Percentiles rank a stretch among this genome's conserved stretches.
phyloP scores from a whole-genome alignment of 2,329 filamentous ascomycete species.

The Paramyrothecium roridum region DNA sequence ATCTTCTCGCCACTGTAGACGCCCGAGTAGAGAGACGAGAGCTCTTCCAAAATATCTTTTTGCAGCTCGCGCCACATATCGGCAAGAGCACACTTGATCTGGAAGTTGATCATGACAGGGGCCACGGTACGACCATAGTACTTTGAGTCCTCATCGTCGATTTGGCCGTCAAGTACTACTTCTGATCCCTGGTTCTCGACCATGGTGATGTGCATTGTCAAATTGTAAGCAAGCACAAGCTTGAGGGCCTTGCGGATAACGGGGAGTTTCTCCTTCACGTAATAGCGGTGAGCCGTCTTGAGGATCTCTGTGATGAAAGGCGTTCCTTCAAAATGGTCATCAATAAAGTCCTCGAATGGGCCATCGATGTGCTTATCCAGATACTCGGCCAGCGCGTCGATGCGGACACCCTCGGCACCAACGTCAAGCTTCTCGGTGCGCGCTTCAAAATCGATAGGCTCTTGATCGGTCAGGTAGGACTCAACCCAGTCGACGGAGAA shows the following conservation, averaged over 20 bases:
- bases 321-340: slow-evolving; percentile 94
- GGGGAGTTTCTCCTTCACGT: slow-evolving; percentile 80
- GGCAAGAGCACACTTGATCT: slow-evolving; percentile 95
- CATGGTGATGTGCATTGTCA: slow-evolving; percentile 92
- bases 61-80: slow-evolving; percentile 98
- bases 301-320: slow-evolving; percentile 94
- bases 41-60: slow-evolving; percentile 92
- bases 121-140: slow-evolving; percentile 88
- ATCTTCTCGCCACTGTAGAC: slow-evolving; percentile 96
- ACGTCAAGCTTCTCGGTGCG: slow-evolving; percentile 87
- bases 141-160: slow-evolving; percentile 81
- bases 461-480: slow-evolving; percentile 62
- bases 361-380: slow-evolving; percentile 92
- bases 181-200: slow-evolving; percentile 86
- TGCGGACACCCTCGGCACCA: slow-evolving; percentile 82
- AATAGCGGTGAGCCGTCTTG: slow-evolving; percentile 93
- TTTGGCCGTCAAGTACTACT: slow-evolving; percentile 73
- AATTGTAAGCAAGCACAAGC: slow-evolving; percentile 91
- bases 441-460: slow-evolving; percentile 78
- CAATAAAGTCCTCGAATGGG: slow-evolving; percentile 88
- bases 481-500: slow-evolving; percentile 95
- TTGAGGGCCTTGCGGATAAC: slow-evolving; percentile 95
- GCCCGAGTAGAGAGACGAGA: slow-evolving; percentile 90
- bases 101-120: slow-evolving; percentile 99
- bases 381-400: slow-evolving; percentile 80